Evolutionary conservation across 805 yeast genomes (phyloP), one percentile per base, ranked within the genome.

Genomic region (Lipomyces chichibuensis): DNA sequence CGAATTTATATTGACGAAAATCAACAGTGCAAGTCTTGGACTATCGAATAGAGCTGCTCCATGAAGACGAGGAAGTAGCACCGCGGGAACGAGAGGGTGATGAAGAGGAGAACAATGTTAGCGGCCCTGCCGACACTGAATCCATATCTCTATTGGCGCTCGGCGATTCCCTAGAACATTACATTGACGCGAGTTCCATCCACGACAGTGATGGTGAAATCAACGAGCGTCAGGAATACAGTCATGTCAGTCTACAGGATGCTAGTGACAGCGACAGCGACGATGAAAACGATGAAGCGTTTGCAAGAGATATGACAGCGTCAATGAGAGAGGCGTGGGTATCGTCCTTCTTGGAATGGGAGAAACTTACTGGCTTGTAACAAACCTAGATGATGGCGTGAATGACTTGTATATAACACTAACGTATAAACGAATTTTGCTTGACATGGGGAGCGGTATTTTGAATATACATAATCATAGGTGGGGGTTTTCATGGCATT

Each of bases 331-430:
- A 66, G 35, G 69, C 67, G 0, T 69, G 71, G 71, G 68, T 65
- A 3, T 69, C 71, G 17, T 69, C 71, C 8, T 66, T 69, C 46
- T 56, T 69, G 55, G 71, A 69, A 37, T 69, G 71, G 71, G 70
- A 69, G 53, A 57, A 53, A 43, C 59, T 69, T n/a, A 59, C 67
- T 2, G 69, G 68, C 13, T 65, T 57, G 52, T 65, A 52, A 25
- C 33, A 25, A 25, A 6, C 55, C 53, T 25, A 14, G 35, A 25
- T 13, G 33, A 23, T 9, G 1, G 3, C 55, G 33, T 14, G 55
- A 11, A 25, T 52, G 55, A 29, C 33, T 14, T 56, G 33, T 35
- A 56, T 32, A 32, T 32, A 32, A 8, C 17, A 2, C n/a, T 5
- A 56, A 20, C 27, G 20, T 56, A n/a, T 35, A 13, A 29, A 20